phyloP scores from a whole-genome alignment of 106 monocot species.

The Xerophyta viscosa region DNA sequence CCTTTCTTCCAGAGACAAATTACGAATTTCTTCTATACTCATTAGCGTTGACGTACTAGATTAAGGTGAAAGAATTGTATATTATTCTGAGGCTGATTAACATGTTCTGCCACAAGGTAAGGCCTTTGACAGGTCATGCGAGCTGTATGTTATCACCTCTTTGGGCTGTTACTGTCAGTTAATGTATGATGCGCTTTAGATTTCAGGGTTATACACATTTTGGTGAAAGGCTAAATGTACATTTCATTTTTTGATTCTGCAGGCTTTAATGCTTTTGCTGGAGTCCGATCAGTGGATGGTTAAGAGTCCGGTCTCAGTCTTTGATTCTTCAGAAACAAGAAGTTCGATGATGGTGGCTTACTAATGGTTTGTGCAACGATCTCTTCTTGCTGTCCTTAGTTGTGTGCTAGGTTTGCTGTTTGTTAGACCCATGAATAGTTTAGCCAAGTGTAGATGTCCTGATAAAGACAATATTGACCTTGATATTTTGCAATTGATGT shows the following conservation, averaged over 20 bases:
- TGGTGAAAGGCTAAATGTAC: neutral
- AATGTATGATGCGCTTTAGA: neutral
- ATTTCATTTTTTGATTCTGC: too few species aligned
- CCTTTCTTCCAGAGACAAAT: too few species aligned
- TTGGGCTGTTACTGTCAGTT: neutral
- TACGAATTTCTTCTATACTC: too few species aligned
- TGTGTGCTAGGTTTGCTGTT: neutral
- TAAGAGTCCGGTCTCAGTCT: neutral
- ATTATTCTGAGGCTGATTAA: slow-evolving; percentile 17
- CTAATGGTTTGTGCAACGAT: neutral
- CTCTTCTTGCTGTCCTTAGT: neutral
- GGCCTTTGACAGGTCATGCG: slow-evolving; percentile 9
- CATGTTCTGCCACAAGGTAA: slow-evolving; percentile 21
- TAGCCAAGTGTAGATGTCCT: neutral
- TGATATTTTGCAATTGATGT: too few species aligned
- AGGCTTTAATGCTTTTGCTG: too few species aligned
- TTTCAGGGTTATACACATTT: neutral
- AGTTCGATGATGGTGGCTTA: neutral
- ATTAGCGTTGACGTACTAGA: too few species aligned
- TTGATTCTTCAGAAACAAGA: neutral
- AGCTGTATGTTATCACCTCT: slow-evolving; percentile 19
- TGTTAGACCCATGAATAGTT: neutral
- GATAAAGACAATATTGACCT: too few species aligned
- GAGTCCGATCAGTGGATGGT: neutral
- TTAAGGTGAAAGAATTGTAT: too few species aligned